A percentile compares a stretch with the other conserved stretches of the same genome.
phyloP scores from a whole-genome alignment of 352 stramenopile species.

The Phytopythium oedochilum region DNA sequence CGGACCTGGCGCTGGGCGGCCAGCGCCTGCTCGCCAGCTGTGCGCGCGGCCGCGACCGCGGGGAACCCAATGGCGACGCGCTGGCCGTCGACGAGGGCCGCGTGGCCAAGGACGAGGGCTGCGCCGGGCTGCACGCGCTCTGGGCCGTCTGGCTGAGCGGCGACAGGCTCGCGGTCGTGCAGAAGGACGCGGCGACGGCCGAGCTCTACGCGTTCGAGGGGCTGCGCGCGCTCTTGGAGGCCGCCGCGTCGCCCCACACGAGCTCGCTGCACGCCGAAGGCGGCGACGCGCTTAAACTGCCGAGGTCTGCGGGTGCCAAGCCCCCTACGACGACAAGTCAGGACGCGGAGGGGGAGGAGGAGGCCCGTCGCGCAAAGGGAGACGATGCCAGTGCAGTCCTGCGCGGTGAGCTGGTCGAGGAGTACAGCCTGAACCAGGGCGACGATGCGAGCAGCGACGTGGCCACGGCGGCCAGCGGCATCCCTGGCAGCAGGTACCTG shows the following conservation, averaged over 20 bases:
- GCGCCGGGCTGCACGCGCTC: slow-evolving; percentile 24
- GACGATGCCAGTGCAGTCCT: slow-evolving; percentile 3
- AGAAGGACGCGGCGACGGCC: slow-evolving; percentile 45
- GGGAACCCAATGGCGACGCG: slow-evolving; percentile 13
- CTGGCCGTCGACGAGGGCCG: background rate
- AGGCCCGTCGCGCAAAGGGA: background rate
- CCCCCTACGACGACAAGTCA: background rate
- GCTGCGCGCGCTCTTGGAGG: slow-evolving; percentile 19
- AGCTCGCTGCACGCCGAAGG: background rate
- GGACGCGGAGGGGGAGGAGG: background rate
- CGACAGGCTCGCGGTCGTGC: slow-evolving; percentile 59
- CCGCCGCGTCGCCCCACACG: slow-evolving; percentile 6
- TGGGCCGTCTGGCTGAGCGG: slow-evolving; percentile 49
- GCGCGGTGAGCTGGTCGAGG: slow-evolving; percentile 30
- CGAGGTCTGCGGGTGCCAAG: background rate
- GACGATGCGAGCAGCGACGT: slow-evolving; percentile 41
- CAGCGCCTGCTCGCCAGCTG: slow-evolving; percentile 36
- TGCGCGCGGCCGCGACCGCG: slow-evolving; percentile 14
- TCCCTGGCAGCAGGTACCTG: slow-evolving; percentile 48
- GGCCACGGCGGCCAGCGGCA: slow-evolving; percentile 34
- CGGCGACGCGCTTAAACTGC: background rate
- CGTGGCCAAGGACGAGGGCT: slow-evolving; percentile 7
- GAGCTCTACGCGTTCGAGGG: slow-evolving; percentile 75
- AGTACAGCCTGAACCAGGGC: slow-evolving; percentile 61
- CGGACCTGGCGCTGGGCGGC: slow-evolving; percentile 17